Evolutionary conservation across 2,329 filamentous ascomycete species (phyloP).

Genomic region (Colletotrichum lindemuthianum): DNA sequence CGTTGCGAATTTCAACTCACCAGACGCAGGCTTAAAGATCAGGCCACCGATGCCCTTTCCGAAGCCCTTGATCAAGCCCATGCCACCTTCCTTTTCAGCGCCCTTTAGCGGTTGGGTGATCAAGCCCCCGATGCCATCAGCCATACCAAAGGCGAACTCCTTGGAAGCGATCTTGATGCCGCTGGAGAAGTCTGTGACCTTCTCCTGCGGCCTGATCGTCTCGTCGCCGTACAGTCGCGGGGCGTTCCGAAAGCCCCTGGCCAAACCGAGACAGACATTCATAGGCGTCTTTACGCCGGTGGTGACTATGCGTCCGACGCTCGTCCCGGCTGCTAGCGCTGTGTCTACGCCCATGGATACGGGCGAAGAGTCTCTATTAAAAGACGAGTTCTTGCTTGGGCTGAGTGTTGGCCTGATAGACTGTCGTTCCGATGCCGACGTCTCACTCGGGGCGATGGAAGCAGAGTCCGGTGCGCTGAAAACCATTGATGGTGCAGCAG

Average conservation of each 20-base stretch:
- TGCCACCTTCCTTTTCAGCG: slow-evolving; percentile 56
- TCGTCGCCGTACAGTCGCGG: slow-evolving; percentile 87
- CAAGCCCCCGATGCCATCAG: slow-evolving; percentile 83
- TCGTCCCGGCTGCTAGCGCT: slow-evolving; percentile 72
- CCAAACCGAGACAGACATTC: slow-evolving; percentile 84
- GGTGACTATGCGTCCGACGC: slow-evolving; percentile 76
- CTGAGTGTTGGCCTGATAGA: slow-evolving; percentile 15
- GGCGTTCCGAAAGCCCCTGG: slow-evolving; percentile 88
- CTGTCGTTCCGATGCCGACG: slow-evolving; percentile 46
- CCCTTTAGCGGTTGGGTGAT: slow-evolving; percentile 80
- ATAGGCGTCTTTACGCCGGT: slow-evolving; percentile 84
- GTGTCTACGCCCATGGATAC: slow-evolving; percentile 58
- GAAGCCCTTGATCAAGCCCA: slow-evolving; percentile 79
- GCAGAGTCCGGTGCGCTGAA: slow-evolving; percentile 39
- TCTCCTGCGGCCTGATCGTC: slow-evolving; percentile 80
- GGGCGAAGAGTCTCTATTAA: slow-evolving; percentile 37
- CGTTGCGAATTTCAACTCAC: slow-evolving; percentile 51
- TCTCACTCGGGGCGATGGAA: slow-evolving; percentile 45
- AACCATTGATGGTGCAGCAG: slow-evolving; percentile 36
- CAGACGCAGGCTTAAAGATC: slow-evolving; percentile 83
- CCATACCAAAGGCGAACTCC: slow-evolving; percentile 81
- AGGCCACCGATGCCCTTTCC: slow-evolving; percentile 86
- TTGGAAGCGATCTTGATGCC: slow-evolving; percentile 82
- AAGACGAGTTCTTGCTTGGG: slow-evolving; percentile 32
- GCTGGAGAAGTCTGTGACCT: slow-evolving; percentile 80